Percentiles rank a stretch among this genome's conserved stretches.
Conservation (phyloP, 164 flowering plant species). For the Echeveria elegans region DNA sequence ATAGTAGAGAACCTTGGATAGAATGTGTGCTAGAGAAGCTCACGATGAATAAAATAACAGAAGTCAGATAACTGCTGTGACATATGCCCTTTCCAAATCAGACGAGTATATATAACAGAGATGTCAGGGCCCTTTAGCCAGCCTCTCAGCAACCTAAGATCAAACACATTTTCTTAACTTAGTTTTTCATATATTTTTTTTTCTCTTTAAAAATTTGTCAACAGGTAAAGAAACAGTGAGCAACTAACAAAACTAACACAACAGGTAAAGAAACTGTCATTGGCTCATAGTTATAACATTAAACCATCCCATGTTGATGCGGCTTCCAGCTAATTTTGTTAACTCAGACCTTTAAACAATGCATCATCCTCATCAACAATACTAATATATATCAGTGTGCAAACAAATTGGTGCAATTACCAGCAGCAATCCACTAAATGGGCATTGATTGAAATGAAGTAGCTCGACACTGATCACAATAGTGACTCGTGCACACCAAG, state of each 20-base stretch:
- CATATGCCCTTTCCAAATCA: conserved; percentile 72
- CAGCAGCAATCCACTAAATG: not conserved
- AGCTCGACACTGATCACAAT: no score
- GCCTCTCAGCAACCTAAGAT: conserved; percentile 63
- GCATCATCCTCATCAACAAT: not conserved
- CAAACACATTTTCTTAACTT: not conserved
- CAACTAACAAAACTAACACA: no score
- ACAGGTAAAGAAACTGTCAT: no score
- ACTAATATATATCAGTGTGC: no score
- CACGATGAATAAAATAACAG: not conserved
- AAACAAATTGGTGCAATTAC: not conserved
- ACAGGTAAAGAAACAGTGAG: conserved; percentile 7
- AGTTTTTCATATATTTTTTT: not conserved
- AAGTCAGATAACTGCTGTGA: conserved; percentile 39
- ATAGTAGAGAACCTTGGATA: no score
- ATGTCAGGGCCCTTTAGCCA: conserved; percentile 54
- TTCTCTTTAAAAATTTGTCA: not conserved
- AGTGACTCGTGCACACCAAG: no score
- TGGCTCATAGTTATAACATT: no score
- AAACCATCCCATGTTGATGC: no score
- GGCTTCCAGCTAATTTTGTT: no score
- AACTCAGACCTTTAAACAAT: not conserved
- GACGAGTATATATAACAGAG: conserved; percentile 77
- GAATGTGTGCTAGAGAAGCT: no score
- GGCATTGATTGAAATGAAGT: no score